phyloP scores from a whole-genome alignment of 208 protist genomes.

The Leishmania turanica region DNA sequence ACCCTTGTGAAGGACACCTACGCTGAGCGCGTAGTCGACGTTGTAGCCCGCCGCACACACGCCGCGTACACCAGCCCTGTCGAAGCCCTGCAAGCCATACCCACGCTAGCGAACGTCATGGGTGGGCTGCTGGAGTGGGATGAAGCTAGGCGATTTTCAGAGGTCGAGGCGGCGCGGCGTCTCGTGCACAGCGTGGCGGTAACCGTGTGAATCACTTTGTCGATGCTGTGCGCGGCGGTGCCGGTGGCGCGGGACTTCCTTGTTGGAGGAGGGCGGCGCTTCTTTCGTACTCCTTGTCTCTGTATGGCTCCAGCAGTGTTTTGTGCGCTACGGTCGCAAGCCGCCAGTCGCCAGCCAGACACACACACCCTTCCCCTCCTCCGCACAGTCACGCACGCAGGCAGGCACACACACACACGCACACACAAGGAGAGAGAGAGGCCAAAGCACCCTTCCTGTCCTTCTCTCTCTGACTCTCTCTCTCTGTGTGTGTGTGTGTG shows the following conservation, averaged over 20 bases:
- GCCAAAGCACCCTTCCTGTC: background rate
- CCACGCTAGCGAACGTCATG: slow-evolving; percentile 49
- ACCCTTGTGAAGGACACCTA: slow-evolving; percentile 49
- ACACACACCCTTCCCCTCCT: background rate
- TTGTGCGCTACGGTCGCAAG: background rate
- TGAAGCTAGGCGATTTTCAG: slow-evolving; percentile 23
- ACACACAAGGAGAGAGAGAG: background rate
- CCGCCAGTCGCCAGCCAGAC: background rate
- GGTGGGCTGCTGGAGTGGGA: slow-evolving; percentile 41
- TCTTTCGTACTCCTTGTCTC: background rate
- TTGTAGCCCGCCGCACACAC: slow-evolving; percentile 68
- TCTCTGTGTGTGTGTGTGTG: no score
- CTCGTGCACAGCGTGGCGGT: slow-evolving; percentile 39
- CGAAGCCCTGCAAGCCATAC: slow-evolving; percentile 56
- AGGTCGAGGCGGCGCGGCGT: slow-evolving; percentile 40
- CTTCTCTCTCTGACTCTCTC: no score
- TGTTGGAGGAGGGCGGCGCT: background rate
- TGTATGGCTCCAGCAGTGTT: background rate
- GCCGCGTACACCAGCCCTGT: slow-evolving; percentile 77
- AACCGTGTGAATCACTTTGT: background rate
- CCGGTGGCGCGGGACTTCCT: background rate
- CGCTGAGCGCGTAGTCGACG: slow-evolving; percentile 67
- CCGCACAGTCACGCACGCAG: background rate
- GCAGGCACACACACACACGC: background rate
- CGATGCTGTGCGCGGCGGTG: background rate